Conservation (phyloP, 768 basidiomycete species). For the Saitozyma podzolica region DNA sequence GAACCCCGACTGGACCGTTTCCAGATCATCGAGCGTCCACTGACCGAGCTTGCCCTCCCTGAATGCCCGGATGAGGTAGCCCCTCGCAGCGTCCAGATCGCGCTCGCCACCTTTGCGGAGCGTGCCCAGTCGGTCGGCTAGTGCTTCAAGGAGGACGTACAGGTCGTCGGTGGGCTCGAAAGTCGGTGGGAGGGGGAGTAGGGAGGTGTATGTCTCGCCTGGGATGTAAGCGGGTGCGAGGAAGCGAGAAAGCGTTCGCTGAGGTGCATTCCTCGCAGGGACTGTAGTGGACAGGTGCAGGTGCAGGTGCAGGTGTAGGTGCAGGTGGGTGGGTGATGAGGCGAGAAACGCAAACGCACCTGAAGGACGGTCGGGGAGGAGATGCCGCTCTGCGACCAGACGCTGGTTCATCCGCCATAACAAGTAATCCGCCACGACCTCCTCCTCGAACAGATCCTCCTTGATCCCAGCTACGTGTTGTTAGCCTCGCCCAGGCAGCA, state of each 20-base stretch:
- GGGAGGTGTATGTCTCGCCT: too few relatives aligned
- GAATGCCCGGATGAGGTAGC: slow-evolving; percentile 86
- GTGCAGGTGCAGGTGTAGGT: too few relatives aligned
- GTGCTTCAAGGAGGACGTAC: slow-evolving; percentile 64
- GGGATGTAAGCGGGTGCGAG: too few relatives aligned
- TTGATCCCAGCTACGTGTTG: slow-evolving; percentile 66
- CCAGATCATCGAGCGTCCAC: slow-evolving; percentile 51
- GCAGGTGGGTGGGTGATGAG: too few relatives aligned
- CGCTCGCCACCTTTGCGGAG: slow-evolving; percentile 71
- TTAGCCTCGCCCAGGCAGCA: background rate
- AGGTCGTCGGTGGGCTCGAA: slow-evolving; percentile 64
- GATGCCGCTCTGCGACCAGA: slow-evolving; percentile 11
- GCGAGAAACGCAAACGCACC: too few relatives aligned
- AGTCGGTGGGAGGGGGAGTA: background rate
- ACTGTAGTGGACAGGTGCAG: too few relatives aligned
- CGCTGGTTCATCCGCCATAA: slow-evolving; percentile 76
- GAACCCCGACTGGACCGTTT: background rate
- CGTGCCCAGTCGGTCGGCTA: slow-evolving; percentile 79
- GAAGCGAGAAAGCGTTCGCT: too few relatives aligned
- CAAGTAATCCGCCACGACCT: slow-evolving; percentile 81
- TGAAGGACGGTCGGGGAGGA: slow-evolving; percentile 23
- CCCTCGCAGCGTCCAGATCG: slow-evolving; percentile 70
- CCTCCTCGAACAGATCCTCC: slow-evolving; percentile 82
- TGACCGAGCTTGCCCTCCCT: slow-evolving; percentile 57
- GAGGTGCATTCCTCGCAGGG: too few relatives aligned